These are phyloP conservation scores for Sporothrix humicola DNA, from an alignment of 2,329 filamentous ascomycete species.

Conservation along the genomic window DNA sequence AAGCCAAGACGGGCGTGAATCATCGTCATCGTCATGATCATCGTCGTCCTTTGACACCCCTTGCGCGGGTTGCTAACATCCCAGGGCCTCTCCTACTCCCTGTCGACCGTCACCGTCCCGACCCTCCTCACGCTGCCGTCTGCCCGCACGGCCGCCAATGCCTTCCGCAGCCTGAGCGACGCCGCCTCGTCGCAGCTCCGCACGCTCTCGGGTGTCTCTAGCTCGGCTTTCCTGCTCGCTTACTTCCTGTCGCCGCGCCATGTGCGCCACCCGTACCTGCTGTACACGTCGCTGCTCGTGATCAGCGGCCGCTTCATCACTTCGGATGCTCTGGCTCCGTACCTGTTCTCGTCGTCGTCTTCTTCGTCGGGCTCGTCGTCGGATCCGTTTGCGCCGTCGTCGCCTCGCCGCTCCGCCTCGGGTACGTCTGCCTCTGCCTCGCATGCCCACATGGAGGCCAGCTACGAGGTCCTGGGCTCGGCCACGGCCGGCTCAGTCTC, in stretches of 20 bases:
- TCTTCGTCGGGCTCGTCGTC: conserved; percentile 29
- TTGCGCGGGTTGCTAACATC: neutral
- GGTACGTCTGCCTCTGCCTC: conserved; percentile 39
- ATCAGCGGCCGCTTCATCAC: conserved; percentile 64
- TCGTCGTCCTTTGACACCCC: neutral
- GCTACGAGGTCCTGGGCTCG: conserved; percentile 63
- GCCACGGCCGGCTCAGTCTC: conserved; percentile 44
- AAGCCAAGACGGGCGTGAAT: neutral
- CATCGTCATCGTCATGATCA: neutral
- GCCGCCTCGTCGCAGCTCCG: conserved; percentile 69
- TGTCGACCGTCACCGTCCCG: conserved; percentile 78
- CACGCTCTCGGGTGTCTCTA: conserved; percentile 70
- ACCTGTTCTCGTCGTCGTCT: conserved; percentile 45
- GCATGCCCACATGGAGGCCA: conserved; percentile 64
- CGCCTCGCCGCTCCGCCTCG: conserved; percentile 32
- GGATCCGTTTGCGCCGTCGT: conserved; percentile 35
- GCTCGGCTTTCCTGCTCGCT: conserved; percentile 75
- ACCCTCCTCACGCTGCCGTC: conserved; percentile 81
- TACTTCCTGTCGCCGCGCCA: conserved; percentile 76
- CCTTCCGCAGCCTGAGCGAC: conserved; percentile 70
- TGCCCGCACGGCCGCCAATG: conserved; percentile 70
- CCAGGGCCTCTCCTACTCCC: conserved; percentile 87
- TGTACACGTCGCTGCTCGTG: conserved; percentile 79
- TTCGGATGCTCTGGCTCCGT: conserved; percentile 55
- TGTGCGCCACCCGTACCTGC: conserved; percentile 82